These are phyloP conservation scores for Meyerozyma sp. DNA, from an alignment of 1,139 yeast species.

Conservation along the genomic window DNA sequence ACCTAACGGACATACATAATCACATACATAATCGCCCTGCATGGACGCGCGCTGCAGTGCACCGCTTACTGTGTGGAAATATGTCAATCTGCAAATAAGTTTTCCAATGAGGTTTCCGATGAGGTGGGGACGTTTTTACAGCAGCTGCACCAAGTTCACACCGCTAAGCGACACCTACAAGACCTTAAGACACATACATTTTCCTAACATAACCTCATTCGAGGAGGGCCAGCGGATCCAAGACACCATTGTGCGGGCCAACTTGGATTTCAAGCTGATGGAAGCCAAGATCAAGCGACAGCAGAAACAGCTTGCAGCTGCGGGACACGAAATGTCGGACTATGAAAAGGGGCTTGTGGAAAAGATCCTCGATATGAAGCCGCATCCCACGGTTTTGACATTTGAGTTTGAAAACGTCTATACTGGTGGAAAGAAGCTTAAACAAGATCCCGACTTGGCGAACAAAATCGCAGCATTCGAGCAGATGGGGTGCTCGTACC, in stretches of 20 bases:
- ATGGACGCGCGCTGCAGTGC: neutral
- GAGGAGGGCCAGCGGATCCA: conserved; percentile 59
- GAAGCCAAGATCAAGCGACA: conserved; percentile 43
- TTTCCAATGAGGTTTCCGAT: neutral
- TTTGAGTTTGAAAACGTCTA: conserved; percentile 82
- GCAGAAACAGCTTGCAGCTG: conserved; percentile 29
- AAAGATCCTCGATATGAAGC: conserved; percentile 47
- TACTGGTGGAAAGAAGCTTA: conserved; percentile 84
- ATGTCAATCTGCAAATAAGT: neutral
- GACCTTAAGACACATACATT: conserved; percentile 57
- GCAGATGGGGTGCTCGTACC: conserved; percentile 39
- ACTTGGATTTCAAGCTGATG: conserved; percentile 56
- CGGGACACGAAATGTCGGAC: conserved; percentile 37
- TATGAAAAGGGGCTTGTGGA: conserved; percentile 42
- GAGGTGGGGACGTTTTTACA: conserved; percentile 5
- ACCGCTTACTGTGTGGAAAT: neutral
- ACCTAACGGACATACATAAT: neutral
- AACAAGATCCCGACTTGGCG: conserved; percentile 34
- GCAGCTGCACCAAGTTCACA: conserved; percentile 18
- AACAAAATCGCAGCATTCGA: conserved; percentile 37
- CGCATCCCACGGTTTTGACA: conserved; percentile 61
- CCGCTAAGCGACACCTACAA: conserved; percentile 32
- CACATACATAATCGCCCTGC: neutral
- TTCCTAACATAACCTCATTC: conserved; percentile 52
- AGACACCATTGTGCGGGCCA: conserved; percentile 52